Base-by-base conservation (phyloP, 78 protist species). In the Planoprotostelium fungivorum region DNA sequence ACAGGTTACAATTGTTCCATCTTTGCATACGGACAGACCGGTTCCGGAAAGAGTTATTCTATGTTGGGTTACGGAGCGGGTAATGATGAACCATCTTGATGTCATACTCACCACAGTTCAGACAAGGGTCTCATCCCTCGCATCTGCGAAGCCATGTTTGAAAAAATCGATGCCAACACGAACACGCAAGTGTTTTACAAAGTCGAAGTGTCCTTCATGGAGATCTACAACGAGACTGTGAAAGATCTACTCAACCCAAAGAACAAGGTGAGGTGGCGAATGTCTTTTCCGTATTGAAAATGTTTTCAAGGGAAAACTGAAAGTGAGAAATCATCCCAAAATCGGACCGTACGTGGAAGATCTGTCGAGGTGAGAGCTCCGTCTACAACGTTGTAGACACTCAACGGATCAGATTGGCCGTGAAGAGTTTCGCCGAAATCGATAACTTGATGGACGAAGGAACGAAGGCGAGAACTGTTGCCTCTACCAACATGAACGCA, bases 401-500 rank as follows among this genome's bases (percentile, higher is more conserved):
- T 38, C 38, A 29, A 10, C 35, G 29, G 1, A 0, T 16, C 85
- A 88, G 92, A 90, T 38, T 87, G 86, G 95, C 96, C 39, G 92
- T 84, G 34, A 95, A 92, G 84, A 88, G 90, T 84, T 83, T 88
- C 37, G 35, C 9, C 31, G 94, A 90, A 37, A 91, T 96, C 39
- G 95, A 92, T 28, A 86, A 88, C 84, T 39, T 96, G 29, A 87
- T 93, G 88, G 95, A 89, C 51, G 90, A 34, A 29, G 94, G 93
- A 63, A 94, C 91, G n/a, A 38, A 87, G 51, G 91, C 94, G 36
- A 89, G 99, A 37, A 90, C 96, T 28, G 96, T 94, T 0, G 99
- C 98, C 34, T 91, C 96, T 25, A 97, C 97, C 16, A 37, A 63
- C 35, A 97, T 97, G 98, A 97, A 97, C 95, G 94, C 94, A 16